A percentile compares a stretch with the other conserved stretches of the same genome.
phyloP scores from a whole-genome alignment of 2,329 filamentous ascomycete species.

The Hypoxylon sp. region DNA sequence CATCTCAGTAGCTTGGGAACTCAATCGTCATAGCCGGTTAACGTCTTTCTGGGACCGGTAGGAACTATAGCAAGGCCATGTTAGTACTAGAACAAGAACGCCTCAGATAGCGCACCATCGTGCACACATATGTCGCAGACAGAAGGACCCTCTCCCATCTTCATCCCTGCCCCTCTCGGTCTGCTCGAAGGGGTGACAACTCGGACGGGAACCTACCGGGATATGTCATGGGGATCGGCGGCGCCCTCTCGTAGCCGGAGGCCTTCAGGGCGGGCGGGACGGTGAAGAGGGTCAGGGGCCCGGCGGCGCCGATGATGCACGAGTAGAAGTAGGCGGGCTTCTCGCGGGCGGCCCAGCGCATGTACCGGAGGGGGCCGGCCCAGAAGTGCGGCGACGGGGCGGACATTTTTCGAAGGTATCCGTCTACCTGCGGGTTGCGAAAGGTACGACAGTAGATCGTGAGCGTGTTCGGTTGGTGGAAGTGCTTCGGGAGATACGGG shows the following conservation, averaged over 20 bases:
- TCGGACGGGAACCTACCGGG: conserved; percentile 72
- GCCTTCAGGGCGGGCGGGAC: conserved; percentile 77
- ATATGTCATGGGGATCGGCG: conserved; percentile 86
- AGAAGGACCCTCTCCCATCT: background rate
- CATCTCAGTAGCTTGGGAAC: background rate
- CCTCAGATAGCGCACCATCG: background rate
- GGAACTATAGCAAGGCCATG: conserved; percentile 57
- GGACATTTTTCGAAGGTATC: conserved; percentile 62
- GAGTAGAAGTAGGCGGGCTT: conserved; percentile 94
- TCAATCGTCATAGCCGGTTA: conserved; percentile 68
- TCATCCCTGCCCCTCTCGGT: background rate
- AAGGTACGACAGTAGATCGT: background rate
- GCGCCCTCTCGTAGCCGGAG: conserved; percentile 76
- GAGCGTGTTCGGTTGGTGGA: background rate
- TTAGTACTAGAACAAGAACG: conserved; percentile 31
- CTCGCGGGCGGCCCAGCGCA: conserved; percentile 86
- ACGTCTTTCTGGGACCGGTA: conserved; percentile 63
- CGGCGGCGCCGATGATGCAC: conserved; percentile 73
- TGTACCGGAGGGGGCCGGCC: conserved; percentile 81
- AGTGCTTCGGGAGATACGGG: conserved; percentile 8
- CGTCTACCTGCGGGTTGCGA: conserved; percentile 1
- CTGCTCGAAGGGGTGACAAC: background rate
- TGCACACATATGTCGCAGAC: too few species aligned
- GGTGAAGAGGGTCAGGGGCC: conserved; percentile 73
- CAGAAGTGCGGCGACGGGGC: conserved; percentile 78